Base-by-base conservation (phyloP, 2,329 filamentous ascomycete genomes). In the Lomentospora prolificans region DNA sequence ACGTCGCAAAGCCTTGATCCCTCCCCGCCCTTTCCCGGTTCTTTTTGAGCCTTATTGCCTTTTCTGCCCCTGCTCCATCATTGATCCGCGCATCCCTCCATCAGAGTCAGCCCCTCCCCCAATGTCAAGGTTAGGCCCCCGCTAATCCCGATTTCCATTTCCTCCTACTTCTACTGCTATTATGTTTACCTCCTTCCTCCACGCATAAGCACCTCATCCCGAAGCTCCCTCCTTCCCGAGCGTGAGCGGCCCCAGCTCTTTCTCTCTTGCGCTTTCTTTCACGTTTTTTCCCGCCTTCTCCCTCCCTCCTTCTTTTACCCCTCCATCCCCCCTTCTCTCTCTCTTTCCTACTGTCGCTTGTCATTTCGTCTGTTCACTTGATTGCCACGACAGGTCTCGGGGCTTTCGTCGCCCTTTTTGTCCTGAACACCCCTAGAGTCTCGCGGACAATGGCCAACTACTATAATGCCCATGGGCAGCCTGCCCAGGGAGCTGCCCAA, bases 391-490 rank as follows among this genome's bases (percentile, higher is more conserved):
- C n/a, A n/a, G n/a, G n/a, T n/a, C 30, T 33, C 12, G 6, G 30
- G 30, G 30, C 12, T 12, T 12, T 12, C 7, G 12, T 33, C 12
- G 30, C 36, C 28, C 41, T 27, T 44, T 17, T 31, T 28, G 14
- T 12, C 33, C 30, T 51, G 8, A 27, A 17, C 14, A 19, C 25
- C 27, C 25, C 6, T 14, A 10, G 14, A n/a, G 19, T 4, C 4
- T 19, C 19, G 9, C 3, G 24, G 25, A 19, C 39, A 44, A 55
- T 55, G 53, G 44, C 53, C 24, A 55, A 50, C 53, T 50, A 55
- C 53, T 28, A 50, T 5, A 44, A 55, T 4, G 9, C 39, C n/a
- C 33, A 55, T 24, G 53, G 53, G 39, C 53, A 25, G 27, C 9
- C 14, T 10, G 24, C 52, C 33, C 53, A 55, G 17, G 25, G 27